Evolutionary conservation across 2,329 filamentous ascomycete species (phyloP).

Genomic region (Trematosphaeria pertusa): DNA sequence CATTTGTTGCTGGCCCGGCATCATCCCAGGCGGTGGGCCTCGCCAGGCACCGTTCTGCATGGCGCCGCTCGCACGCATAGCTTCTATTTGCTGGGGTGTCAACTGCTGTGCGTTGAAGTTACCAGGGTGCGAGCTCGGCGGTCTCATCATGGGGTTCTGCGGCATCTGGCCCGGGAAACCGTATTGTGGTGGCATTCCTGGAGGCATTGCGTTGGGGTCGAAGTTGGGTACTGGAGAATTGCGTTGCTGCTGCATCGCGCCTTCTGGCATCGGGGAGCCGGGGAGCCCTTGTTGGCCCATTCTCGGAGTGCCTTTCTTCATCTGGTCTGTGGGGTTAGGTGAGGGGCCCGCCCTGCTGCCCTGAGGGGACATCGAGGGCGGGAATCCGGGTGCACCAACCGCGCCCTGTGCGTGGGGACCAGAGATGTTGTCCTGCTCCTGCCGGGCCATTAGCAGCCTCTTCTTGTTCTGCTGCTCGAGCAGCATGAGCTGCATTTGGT

Average conservation of each 20-base stretch:
- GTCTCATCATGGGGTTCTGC: constrained; percentile 62
- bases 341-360: constrained; percentile 73
- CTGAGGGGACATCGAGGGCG: constrained; percentile 71
- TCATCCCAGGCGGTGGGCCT: constrained; percentile 57
- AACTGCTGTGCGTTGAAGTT: constrained; percentile 70
- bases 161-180: constrained; percentile 43
- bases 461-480: no score
- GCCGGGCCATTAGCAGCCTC: constrained; percentile 80
- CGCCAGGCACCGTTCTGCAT: constrained; percentile 49
- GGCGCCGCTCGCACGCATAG: constrained; percentile 45
- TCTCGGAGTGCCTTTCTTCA: constrained; percentile 79
- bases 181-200: constrained; percentile 49
- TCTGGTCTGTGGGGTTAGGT: constrained; percentile 78
- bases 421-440: constrained; percentile 74
- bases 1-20: constrained; percentile 64
- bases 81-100: constrained; percentile 64
- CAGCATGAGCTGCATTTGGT: constrained; percentile 90
- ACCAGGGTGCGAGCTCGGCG: constrained; percentile 53
- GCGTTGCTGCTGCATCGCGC: constrained; percentile 67
- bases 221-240: constrained; percentile 68
- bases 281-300: constrained; percentile 73
- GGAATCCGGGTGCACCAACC: constrained; percentile 63
- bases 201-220: constrained; percentile 58
- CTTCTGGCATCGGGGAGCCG: constrained; percentile 72
- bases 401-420: constrained; percentile 58